Evolutionary conservation across 1,139 yeast species (phyloP).

Genomic region (Spathaspora jeffriesii): DNA sequence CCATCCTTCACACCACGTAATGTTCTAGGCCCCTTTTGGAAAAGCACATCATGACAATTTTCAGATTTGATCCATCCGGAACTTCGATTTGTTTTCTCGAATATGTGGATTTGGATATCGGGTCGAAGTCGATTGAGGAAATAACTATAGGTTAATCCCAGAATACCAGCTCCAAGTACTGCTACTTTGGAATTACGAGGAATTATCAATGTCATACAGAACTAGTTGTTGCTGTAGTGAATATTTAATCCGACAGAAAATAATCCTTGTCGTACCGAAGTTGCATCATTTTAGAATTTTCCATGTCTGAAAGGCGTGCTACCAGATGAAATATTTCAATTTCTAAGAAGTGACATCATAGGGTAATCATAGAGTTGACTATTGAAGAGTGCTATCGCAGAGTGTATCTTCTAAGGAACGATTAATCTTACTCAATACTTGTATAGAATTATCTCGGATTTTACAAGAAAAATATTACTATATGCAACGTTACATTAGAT

Average conservation of each 20-base stretch:
- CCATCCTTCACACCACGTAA: constrained; percentile 72
- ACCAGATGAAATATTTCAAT: too few species aligned
- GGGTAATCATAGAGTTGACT: too few species aligned
- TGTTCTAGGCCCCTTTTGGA: constrained; percentile 80
- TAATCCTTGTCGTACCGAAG: too few species aligned
- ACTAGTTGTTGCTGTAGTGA: constrained; percentile 15
- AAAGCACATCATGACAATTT: constrained; percentile 19
- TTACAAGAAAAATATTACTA: neutral
- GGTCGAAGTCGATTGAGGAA: constrained; percentile 71
- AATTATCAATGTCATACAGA: constrained; percentile 8
- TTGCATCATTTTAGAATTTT: too few species aligned
- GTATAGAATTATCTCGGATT: too few species aligned
- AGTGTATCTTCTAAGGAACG: too few species aligned
- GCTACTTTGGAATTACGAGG: constrained; percentile 49
- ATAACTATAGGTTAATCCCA: constrained; percentile 81
- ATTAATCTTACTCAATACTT: too few species aligned
- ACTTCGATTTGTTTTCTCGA: constrained; percentile 52
- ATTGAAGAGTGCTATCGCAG: too few species aligned
- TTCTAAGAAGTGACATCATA: too few species aligned
- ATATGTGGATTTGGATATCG: constrained; percentile 63
- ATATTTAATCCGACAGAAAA: constrained; percentile 10
- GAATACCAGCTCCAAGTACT: constrained; percentile 84
- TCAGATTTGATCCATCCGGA: constrained; percentile 83
- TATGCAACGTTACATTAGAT: neutral
- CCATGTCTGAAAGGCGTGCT: too few species aligned